Evolutionary conservation across 2,329 filamentous ascomycete species (phyloP).

Genomic region (Penicillium freii): DNA sequence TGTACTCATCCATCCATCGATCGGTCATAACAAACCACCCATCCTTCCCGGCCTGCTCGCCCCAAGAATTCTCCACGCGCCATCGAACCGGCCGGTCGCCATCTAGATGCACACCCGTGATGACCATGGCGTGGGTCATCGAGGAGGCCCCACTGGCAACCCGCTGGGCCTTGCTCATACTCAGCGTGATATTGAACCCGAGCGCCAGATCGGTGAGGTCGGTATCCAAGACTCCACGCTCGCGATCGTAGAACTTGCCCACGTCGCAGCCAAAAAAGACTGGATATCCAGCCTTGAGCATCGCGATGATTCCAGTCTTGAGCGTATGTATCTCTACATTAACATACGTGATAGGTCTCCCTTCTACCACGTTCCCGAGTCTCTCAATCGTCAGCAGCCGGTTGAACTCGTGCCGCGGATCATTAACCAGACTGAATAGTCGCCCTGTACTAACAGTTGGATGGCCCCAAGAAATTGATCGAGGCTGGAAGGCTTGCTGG

Average conservation of each 20-base stretch:
- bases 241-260: not conserved
- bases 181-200: not conserved
- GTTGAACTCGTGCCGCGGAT: not conserved
- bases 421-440: not conserved
- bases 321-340: not conserved
- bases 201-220: not conserved
- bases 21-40: not conserved
- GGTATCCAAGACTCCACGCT: not conserved
- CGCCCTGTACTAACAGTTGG: not conserved
- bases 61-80: not conserved
- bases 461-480: not conserved
- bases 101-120: not conserved
- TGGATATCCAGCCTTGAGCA: not conserved
- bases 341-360: not conserved
- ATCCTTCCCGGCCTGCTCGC: not conserved
- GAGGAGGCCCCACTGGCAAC: not conserved
- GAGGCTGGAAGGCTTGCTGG: not conserved
- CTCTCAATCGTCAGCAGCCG: not conserved
- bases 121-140: not conserved
- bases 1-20: not conserved
- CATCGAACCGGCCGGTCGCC: not conserved
- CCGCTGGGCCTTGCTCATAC: not conserved
- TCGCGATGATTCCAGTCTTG: not conserved
- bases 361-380: not conserved
- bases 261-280: not conserved